Evolutionary conservation across 208 protist species (phyloP).

Genomic region (Leishmania lainsoni): DNA sequence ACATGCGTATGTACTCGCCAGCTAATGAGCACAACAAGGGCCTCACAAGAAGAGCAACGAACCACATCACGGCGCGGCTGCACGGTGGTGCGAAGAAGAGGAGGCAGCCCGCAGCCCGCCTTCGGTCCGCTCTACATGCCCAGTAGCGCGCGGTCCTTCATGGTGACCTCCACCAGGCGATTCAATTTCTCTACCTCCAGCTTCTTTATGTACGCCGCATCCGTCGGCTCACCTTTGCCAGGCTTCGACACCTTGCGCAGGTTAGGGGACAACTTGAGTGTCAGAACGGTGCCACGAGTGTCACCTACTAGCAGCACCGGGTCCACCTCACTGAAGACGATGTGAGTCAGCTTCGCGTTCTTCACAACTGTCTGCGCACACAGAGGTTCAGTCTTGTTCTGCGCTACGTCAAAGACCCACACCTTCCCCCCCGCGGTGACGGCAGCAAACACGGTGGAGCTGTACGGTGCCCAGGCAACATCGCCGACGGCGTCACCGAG

Average conservation of each 20-base stretch:
- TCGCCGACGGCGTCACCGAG: constrained; percentile 95
- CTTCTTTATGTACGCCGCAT: constrained; percentile 33
- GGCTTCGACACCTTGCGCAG: constrained; percentile 84
- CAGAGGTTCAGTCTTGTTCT: constrained; percentile 96
- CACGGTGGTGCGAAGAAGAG: background rate
- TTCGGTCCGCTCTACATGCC: constrained; percentile 2
- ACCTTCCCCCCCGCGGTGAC: constrained; percentile 96
- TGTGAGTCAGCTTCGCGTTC: constrained; percentile 96
- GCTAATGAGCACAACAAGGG: background rate
- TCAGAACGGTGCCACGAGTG: constrained; percentile 93
- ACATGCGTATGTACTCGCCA: background rate
- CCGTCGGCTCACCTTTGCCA: constrained; percentile 72
- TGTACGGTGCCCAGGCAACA: constrained; percentile 97
- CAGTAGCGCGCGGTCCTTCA: constrained; percentile 92
- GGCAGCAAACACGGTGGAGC: constrained; percentile 95
- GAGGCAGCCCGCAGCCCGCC: background rate
- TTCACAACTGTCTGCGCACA: constrained; percentile 96
- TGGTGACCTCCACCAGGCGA: constrained; percentile 86
- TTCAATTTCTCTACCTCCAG: constrained; percentile 92
- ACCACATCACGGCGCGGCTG: background rate
- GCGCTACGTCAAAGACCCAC: constrained; percentile 90
- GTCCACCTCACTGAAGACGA: constrained; percentile 93
- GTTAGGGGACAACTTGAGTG: constrained; percentile 97
- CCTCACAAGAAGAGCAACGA: background rate
- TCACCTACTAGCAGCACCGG: constrained; percentile 97